Percentiles rank a stretch among this genome's conserved stretches.
phyloP scores from a whole-genome alignment of 2,329 filamentous ascomycete species.

The Diplodia sapinea region DNA sequence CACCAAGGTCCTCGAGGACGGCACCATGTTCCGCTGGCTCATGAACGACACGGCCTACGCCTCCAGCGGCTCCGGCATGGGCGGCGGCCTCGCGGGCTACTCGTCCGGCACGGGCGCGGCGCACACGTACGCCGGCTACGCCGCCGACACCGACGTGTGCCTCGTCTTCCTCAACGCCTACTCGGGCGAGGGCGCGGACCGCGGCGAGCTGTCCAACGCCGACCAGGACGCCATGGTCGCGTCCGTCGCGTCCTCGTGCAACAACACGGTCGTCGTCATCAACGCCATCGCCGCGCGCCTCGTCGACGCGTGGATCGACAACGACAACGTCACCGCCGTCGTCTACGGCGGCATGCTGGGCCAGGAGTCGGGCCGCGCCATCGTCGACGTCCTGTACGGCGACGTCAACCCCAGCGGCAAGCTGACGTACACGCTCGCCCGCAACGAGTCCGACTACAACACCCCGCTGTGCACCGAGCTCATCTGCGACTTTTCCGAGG shows the following conservation, averaged over 20 bases:
- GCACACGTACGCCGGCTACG: conserved; percentile 33
- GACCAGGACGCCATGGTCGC: conserved; percentile 66
- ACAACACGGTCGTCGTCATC: conserved; percentile 73
- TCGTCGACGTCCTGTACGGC: conserved; percentile 81
- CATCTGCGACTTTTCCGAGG: conserved; percentile 44
- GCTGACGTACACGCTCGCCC: conserved; percentile 85
- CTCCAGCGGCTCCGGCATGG: not conserved
- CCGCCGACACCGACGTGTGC: conserved; percentile 20
- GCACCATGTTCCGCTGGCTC: conserved; percentile 27
- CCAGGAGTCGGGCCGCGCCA: conserved; percentile 76
- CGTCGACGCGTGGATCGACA: conserved; percentile 30
- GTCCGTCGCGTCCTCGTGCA: conserved; percentile 68
- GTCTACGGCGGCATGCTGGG: conserved; percentile 31
- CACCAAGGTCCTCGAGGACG: conserved; percentile 27
- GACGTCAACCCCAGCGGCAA: conserved; percentile 78
- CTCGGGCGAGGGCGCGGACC: conserved; percentile 31
- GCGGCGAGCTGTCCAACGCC: conserved; percentile 28
- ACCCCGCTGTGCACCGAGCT: conserved; percentile 17
- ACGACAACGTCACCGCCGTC: conserved; percentile 31
- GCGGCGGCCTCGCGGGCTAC: conserved; percentile 7
- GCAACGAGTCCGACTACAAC: conserved; percentile 70
- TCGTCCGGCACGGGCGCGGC: conserved; percentile 8
- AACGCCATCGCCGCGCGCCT: conserved; percentile 30
- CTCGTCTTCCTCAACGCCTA: conserved; percentile 32
- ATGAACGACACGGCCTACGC: conserved; percentile 29